Evolutionary conservation across 2,329 filamentous ascomycete species (phyloP), one percentile per base, ranked within the genome.

Genomic region (Beauveria medogensis): DNA sequence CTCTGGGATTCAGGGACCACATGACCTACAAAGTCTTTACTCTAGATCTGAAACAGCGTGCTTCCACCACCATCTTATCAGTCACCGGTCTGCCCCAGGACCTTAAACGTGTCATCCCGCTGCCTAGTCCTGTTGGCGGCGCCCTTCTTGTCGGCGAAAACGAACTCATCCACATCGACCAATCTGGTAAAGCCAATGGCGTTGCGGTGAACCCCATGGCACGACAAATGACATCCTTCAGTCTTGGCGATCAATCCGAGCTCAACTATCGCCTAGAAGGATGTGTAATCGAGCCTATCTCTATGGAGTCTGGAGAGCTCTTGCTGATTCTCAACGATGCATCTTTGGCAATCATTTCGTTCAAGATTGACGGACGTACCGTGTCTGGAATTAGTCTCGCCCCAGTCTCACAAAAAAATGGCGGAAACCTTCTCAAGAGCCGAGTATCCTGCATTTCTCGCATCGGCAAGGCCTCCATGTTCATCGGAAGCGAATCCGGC

Each of bases 11-110:
- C 65, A 94, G 88, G 69, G 94, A 99, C 71, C 85, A 90, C 67
- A 79, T 96, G 53, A 88, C 87, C 20, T 99, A 97, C 76, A 92
- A 92, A 70, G 93, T 99, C 64, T 96, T 97, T 70, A 97, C 94
- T 0, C 80, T 99, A 56, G 94, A 99, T 70, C 80, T 99, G 53
- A 91, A 96, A 68, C 92, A 97, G 72, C 89, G 88, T 67, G 92
- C 92, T 2, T 97, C 92, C 3, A 99, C 94, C 2, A 92, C 91
- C 2, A 90, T 99, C 65, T 81, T 97, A 8, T 94, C 92, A 0
- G 91, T 97, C 53, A 81, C 85, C 24, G 88, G 87, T 46, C 82
- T 99, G 47, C 95, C 94, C 1, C 92, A 91, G 70, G 93, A 97
- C 72, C 80, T 97, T 10, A 91, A 88, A 71, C 85, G 85, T 66